Conservation (phyloP, 345 rosid genomes). For the Bruguiera parviflora region DNA sequence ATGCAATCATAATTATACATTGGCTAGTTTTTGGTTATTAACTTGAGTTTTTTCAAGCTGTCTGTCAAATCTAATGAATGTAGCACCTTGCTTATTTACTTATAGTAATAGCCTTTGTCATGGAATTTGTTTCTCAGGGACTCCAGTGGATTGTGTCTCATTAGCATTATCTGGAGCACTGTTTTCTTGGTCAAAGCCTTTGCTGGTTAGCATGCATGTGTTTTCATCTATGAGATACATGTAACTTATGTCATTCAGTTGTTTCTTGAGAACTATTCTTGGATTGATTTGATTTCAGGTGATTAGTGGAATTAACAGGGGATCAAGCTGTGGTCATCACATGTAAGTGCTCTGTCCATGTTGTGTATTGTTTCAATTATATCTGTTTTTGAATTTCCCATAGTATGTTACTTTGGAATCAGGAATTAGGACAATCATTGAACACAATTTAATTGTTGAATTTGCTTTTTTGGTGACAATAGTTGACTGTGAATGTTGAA, state of each 20-base stretch:
- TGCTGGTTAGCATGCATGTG: not conserved
- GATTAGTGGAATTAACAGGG: conserved; percentile 22
- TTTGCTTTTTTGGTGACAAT: not conserved
- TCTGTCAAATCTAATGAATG: not conserved
- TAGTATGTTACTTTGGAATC: not conserved
- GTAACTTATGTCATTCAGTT: not conserved
- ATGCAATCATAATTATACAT: not conserved
- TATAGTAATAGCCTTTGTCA: not conserved
- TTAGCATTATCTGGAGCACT: conserved; percentile 23
- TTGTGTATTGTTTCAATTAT: not conserved
- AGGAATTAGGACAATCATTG: not conserved
- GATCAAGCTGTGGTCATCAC: conserved; percentile 20
- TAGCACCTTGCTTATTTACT: not conserved
- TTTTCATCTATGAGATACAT: not conserved
- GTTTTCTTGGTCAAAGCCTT: conserved; percentile 24
- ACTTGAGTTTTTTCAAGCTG: not conserved
- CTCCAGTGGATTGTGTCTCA: conserved; percentile 25
- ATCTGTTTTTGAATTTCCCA: not conserved
- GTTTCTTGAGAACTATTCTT: not conserved
- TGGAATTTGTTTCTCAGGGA: conserved; percentile 11
- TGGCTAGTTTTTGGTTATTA: not conserved
- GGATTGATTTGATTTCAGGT: conserved; percentile 7
- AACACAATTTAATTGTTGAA: not conserved
- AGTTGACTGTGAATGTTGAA: not conserved
- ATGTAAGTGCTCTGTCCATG: conserved; percentile 3